Percentiles rank a stretch among this genome's conserved stretches.
Conservation (phyloP, 2,329 filamentous ascomycete species). For the Pseudophaeomoniella oleicola region DNA sequence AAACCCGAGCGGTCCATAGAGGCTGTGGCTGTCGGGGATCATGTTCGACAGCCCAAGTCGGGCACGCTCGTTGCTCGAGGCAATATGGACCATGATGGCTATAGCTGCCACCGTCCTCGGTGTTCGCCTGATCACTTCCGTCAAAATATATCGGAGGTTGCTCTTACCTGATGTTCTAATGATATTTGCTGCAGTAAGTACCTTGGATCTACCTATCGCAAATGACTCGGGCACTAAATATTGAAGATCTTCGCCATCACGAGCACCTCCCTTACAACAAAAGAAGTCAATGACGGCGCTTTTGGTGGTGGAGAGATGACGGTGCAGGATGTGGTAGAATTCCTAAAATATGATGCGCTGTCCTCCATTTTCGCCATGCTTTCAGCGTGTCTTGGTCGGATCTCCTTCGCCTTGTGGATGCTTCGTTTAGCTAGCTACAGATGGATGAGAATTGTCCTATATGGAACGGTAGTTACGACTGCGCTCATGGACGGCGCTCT, state of each 20-base stretch:
- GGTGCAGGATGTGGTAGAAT: too few relatives aligned
- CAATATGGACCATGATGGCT: neutral
- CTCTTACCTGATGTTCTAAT: neutral
- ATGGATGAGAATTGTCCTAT: neutral
- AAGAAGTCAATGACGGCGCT: neutral
- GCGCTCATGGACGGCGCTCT: neutral
- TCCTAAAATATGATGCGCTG: neutral
- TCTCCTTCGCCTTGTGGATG: neutral
- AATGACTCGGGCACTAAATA: too few relatives aligned
- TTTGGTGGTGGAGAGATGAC: too few relatives aligned
- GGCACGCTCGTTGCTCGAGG: neutral
- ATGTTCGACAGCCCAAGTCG: neutral
- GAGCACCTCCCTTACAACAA: neutral
- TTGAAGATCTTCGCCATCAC: too few relatives aligned
- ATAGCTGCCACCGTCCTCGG: neutral
- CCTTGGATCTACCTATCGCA: too few relatives aligned
- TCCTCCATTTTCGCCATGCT: neutral
- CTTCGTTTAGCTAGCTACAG: neutral
- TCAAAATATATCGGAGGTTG: neutral
- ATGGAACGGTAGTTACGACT: neutral
- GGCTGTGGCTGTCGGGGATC: too few relatives aligned
- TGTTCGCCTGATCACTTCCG: neutral
- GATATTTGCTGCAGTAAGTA: neutral
- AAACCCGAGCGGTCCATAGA: too few relatives aligned
- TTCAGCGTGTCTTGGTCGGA: neutral